phyloP scores from a whole-genome alignment of 106 monocot genomes.

The Gastrodia elata region DNA sequence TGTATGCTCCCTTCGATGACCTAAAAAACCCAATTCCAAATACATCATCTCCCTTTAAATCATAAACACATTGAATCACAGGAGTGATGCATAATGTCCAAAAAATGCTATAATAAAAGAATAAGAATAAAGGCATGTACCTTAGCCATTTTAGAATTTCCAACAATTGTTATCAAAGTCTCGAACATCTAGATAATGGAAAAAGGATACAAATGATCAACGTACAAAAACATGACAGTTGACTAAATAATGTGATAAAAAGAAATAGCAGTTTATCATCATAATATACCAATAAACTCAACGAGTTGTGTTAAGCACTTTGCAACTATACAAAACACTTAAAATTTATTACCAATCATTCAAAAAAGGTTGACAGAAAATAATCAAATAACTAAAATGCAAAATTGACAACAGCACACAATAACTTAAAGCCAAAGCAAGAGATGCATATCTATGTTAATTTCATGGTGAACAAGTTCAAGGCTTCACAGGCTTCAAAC shows the following conservation, averaged over 20 bases:
- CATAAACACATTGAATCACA: not conserved
- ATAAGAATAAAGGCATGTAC: conserved; percentile 26
- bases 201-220: conserved; percentile 13
- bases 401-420: not conserved
- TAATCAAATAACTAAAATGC: not conserved
- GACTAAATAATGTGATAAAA: not conserved
- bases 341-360: not conserved
- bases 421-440: not conserved
- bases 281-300: not conserved
- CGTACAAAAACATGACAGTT: not conserved
- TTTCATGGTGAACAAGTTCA: conserved; percentile 1
- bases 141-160: conserved; percentile 53
- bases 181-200: conserved; percentile 65
- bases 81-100: not conserved
- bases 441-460: not conserved
- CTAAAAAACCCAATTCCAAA: conserved; percentile 27
- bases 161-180: conserved; percentile 55
- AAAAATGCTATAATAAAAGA: not conserved
- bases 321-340: not conserved
- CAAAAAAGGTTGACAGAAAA: not conserved
- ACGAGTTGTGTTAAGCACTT: not conserved
- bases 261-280: not conserved
- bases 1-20: conserved; percentile 44
- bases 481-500: not conserved
- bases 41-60: not conserved